phyloP scores from a whole-genome alignment of 2,329 filamentous ascomycete species.

The Exophiala lecanii-corni region DNA sequence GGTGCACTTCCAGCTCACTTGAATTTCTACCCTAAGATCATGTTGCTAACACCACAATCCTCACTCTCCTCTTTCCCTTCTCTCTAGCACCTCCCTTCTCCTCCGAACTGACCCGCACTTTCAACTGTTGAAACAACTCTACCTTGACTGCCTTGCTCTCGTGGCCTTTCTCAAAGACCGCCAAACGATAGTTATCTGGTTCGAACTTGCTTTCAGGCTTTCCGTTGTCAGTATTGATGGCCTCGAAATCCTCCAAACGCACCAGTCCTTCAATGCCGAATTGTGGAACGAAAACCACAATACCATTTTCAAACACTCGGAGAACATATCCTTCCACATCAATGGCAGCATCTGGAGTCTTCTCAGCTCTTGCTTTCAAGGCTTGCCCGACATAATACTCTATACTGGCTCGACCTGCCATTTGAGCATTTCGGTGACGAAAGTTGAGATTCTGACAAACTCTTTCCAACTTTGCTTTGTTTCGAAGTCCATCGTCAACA shows the following conservation, averaged over 20 bases:
- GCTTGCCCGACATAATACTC: slow-evolving; percentile 98
- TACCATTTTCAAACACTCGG: slow-evolving; percentile 95
- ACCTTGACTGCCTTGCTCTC: slow-evolving; percentile 55
- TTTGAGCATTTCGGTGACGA: slow-evolving; percentile 92
- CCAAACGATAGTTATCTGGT: slow-evolving; percentile 75
- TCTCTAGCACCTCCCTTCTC: slow-evolving; percentile 68
- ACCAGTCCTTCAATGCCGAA: slow-evolving; percentile 96
- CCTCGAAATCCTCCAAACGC: slow-evolving; percentile 74
- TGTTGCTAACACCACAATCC: slow-evolving; percentile 36
- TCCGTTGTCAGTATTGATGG: slow-evolving; percentile 44
- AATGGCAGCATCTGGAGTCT: slow-evolving; percentile 40
- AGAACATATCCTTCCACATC: slow-evolving; percentile 94
- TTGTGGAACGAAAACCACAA: slow-evolving; percentile 90
- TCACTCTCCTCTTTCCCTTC: slow-evolving; percentile 79
- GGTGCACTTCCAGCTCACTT: no score
- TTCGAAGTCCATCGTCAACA: slow-evolving; percentile 75
- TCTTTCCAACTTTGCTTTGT: slow-evolving; percentile 77
- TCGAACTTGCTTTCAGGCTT: slow-evolving; percentile 75
- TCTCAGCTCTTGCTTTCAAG: slow-evolving; percentile 65
- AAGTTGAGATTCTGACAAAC: slow-evolving; percentile 99
- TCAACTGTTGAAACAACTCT: slow-evolving; percentile 88
- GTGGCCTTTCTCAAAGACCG: slow-evolving; percentile 52
- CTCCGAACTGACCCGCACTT: slow-evolving; percentile 82
- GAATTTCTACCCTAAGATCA: no score
- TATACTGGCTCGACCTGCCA: slow-evolving; percentile 87